phyloP scores from a whole-genome alignment of 495 filamentous ascomycete genomes.

The Tetracladium marchalianum region DNA sequence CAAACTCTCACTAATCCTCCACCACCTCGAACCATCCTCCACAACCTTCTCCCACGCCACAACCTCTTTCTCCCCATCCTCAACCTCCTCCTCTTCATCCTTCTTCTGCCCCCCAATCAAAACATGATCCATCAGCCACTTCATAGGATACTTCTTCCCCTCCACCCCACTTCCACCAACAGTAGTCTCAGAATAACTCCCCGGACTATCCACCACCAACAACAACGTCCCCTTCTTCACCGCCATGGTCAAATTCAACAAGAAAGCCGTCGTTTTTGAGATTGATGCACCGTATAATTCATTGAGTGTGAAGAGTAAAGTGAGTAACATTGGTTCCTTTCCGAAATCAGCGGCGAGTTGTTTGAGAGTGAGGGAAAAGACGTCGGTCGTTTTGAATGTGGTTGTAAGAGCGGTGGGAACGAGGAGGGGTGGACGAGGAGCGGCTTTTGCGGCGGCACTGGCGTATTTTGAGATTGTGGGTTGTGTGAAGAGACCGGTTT shows the following conservation, averaged over 20 bases:
- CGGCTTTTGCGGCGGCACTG: conserved; percentile 34
- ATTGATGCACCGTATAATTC: conserved; percentile 79
- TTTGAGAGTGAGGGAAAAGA: conserved; percentile 40
- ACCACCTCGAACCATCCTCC: conserved; percentile 74
- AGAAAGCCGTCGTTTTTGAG: conserved; percentile 60
- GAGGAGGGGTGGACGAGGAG: conserved; percentile 21
- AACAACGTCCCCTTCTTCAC: conserved; percentile 53
- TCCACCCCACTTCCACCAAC: conserved; percentile 37
- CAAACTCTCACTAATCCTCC: conserved; percentile 56
- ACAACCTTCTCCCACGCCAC: conserved; percentile 59
- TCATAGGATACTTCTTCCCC: conserved; percentile 80
- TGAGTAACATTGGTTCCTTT: conserved; percentile 41
- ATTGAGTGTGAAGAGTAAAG: conserved; percentile 92
- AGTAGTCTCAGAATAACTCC: conserved; percentile 74
- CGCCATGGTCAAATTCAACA: conserved; percentile 51
- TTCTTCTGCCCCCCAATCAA: conserved; percentile 36
- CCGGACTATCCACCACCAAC: conserved; percentile 85
- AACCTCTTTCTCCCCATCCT: conserved; percentile 6
- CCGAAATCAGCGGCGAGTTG: conserved; percentile 31
- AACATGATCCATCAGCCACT: conserved; percentile 81
- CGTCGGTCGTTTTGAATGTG: conserved; percentile 50
- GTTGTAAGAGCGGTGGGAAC: conserved; percentile 25
- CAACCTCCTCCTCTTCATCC: conserved; percentile 5
- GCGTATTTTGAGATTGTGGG: conserved; percentile 45
- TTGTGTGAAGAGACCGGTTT: conserved; percentile 30